Base-by-base conservation (phyloP, 805 yeast species). In the Kockiozyma suomiensis region DNA sequence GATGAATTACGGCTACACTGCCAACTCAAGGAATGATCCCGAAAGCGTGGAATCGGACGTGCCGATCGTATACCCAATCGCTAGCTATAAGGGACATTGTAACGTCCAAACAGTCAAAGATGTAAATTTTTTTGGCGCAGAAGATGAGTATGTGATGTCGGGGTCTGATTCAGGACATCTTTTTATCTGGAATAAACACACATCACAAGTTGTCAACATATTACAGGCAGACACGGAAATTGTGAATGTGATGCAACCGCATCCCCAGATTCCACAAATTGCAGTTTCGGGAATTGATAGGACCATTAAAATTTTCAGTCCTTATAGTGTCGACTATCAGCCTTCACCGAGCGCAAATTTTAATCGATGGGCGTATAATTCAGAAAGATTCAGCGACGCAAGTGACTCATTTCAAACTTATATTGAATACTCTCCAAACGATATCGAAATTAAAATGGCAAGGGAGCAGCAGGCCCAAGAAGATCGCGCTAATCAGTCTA, bases 101-200 rank as follows among this genome's bases (percentile, higher is more conserved):
- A 63, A 62, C 33, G 64, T 63, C 3, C 59, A 56, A 42, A 62
- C 66, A n/a, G 62, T 64, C 17, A 64, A 59, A 38, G 65, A 64
- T 32, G 68, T 64, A 15, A 60, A 59, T 33, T 65, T 64, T 30
- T 65, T 33, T 41, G 68, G 68, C 12, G 47, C 51, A 21, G 28
- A 56, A 25, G 68, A 65, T 45, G 68, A 65, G 41, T 65, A 64
- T 37, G 57, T 65, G 21, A 47, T 65, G 56, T 59, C 67, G 13
- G 68, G 67, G n/a, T 65, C 68, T 6, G 68, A 64, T 40, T 56
- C 56, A 40, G 66, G 66, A 8, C 61, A 64, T 32, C 32, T 65
- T 30, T 64, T 65, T 37, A 50, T 65, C 23, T 65, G 68, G 68
- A 59, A 62, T 15, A 58, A 51, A 38, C 10, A 30, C 1, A 56